Evolutionary conservation across 2,329 filamentous ascomycete species (phyloP), one percentile per base, ranked within the genome.

Genomic region (Didymellaceae sp.): DNA sequence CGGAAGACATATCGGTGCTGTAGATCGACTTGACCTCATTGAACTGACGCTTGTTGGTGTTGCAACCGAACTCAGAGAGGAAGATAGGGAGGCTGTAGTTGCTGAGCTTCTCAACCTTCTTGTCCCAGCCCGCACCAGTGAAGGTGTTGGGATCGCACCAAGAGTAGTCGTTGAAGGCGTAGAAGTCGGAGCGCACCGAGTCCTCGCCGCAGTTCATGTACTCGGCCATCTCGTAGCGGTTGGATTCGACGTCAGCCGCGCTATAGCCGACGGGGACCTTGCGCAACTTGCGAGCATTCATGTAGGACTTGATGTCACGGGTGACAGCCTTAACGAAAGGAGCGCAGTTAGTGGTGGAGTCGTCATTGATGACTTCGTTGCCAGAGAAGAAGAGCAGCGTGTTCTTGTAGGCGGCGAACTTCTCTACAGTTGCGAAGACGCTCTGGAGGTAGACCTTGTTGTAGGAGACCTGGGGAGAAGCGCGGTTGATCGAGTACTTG

Each of bases 151-250:
- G 81, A 66, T 84, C 86, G 75, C 90, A 93, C 88, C 87, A 93
- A 2, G 89, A 92, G 78, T 93, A 93, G 76, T 93, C 90, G 77
- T 94, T 94, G 77, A 92, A 91, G 54, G 87, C 89, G 67, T 91
- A 93, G 78, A 93, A 93, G 75, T 96, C 91, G 64, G 87, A 90
- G 62, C 92, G 87, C 77, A 88, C 85, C 58, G 92, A 87, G 39
- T 93, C 89, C 45, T 84, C 79, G 55, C 92, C 92, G 71, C 92
- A 97, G 83, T 96, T 96, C 86, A 97, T 91, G 82, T 95, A 97
- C 45, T 86, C 70, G 38, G 92, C 91, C 72, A 91, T 91, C 78
- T 96, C 85, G 77, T 88, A 85, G 65, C 91, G 89, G 80, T 95
- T 96, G 67, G 85, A 82, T 53, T 89, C 82, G 48, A 96, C 89